A percentile compares a stretch with the other conserved stretches of the same genome.
These are phyloP conservation scores for Ophiostoma perfectum DNA, from an alignment of 2,329 filamentous ascomycete species.

Conservation along the genomic window DNA sequence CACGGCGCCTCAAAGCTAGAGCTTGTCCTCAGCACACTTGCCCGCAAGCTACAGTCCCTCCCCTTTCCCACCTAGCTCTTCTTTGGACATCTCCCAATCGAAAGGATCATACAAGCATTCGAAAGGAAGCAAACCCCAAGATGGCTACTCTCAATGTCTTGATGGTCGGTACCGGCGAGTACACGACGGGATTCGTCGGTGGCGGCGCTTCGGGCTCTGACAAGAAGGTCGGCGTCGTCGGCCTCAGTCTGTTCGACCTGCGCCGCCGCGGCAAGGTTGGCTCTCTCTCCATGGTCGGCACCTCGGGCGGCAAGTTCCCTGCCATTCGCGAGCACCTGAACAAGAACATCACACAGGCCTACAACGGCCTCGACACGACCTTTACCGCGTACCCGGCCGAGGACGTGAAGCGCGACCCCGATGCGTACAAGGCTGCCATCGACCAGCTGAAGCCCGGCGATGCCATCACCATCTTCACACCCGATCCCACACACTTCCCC, in stretches of 20 bases:
- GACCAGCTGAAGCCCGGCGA: constrained; percentile 75
- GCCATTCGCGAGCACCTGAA: constrained; percentile 80
- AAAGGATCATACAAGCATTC: background rate
- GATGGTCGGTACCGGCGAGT: constrained; percentile 89
- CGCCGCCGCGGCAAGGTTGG: constrained; percentile 82
- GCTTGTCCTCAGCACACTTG: background rate
- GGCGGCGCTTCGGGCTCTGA: constrained; percentile 78
- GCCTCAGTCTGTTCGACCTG: constrained; percentile 82
- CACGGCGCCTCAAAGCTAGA: background rate
- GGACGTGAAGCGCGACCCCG: constrained; percentile 60
- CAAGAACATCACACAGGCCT: constrained; percentile 80
- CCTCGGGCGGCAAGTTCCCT: constrained; percentile 82
- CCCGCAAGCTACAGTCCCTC: background rate
- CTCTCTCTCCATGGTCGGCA: constrained; percentile 81
- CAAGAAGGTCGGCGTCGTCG: constrained; percentile 94
- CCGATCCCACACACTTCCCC: constrained; percentile 85
- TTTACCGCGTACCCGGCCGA: constrained; percentile 80
- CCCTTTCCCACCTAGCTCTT: background rate
- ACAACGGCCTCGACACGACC: constrained; percentile 82
- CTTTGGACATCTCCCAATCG: background rate
- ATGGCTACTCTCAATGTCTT: constrained; percentile 62
- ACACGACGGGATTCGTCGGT: constrained; percentile 91
- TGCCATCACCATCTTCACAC: constrained; percentile 93
- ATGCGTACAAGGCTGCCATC: constrained; percentile 84
- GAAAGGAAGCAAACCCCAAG: constrained; percentile 21